Evolutionary conservation across 2,329 filamentous ascomycete genomes (phyloP), one percentile per base, ranked within the genome.

Genomic region (Fusarium beomiforme): DNA sequence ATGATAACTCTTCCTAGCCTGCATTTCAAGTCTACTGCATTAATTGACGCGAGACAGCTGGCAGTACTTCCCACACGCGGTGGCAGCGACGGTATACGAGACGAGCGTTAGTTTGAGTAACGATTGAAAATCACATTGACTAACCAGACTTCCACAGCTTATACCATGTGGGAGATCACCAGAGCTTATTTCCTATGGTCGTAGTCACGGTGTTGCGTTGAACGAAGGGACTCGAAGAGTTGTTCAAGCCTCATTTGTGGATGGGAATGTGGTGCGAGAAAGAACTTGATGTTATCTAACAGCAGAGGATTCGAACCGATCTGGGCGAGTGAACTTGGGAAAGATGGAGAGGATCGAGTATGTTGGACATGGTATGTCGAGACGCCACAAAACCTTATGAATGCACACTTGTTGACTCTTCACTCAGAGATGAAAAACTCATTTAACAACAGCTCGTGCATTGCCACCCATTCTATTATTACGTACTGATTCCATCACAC

Each of bases 201-300:
- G 37, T 29, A 37, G 39, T 43, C n/a, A 13, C 12, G 3, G 50
- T 68, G 31, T 21, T 37, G 37, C 17, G 58, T 69, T 36, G 42
- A 59, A 69, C 46, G 31, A 17, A 33, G 16, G 37, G 19, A 62
- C 26, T 19, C 26, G 39, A 7, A 29, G 23, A 64, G 58, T 46
- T 42, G n/a, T 21, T 23, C 51, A 53, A 69, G 41, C 59, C 59
- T 37, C 69, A 49, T 42, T 68, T 58, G 64, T 46, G 36, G 16
- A n/a, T 49, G 33, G 29, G 2, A 7, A 56, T 60, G 55, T 41
- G 24, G 41, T 66, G 51, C 17, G 14, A 41, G 43, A 50, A 43
- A 6, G 36, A 23, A 16, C 5, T 41, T 36, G 51, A 31, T 34
- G 41, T 8, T 53, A 49, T 49, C 23, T 13, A 31, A 68, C 42